These are phyloP conservation scores for Posidonia australis DNA, from an alignment of 106 monocot genomes.

Conservation along the genomic window DNA sequence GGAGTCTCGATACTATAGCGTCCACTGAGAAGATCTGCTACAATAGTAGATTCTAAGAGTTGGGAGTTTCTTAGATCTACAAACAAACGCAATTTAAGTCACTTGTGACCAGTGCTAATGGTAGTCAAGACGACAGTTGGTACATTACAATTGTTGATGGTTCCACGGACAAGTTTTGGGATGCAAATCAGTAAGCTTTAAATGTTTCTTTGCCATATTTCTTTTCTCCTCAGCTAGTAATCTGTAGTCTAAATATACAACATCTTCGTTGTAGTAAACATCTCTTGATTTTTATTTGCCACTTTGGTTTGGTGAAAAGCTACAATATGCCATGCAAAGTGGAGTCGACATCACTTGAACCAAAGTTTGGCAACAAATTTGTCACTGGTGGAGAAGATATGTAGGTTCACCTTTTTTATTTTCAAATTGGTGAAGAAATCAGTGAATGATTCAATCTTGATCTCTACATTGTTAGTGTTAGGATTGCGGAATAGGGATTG, in stretches of 20 bases:
- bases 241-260: too few relatives aligned
- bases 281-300: conserved; percentile 5
- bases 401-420: conserved; percentile 95
- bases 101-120: conserved; percentile 93
- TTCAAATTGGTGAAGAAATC: conserved; percentile 77
- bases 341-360: conserved; percentile 92
- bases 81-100: too few relatives aligned
- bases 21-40: too few relatives aligned
- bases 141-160: conserved; percentile 97
- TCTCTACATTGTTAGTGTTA: too few relatives aligned
- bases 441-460: conserved; percentile 23
- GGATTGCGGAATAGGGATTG: too few relatives aligned
- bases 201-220: neutral
- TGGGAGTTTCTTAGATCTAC: too few relatives aligned
- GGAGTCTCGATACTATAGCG: too few relatives aligned
- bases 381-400: conserved; percentile 95
- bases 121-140: conserved; percentile 85
- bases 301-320: conserved; percentile 85
- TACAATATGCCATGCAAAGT: conserved; percentile 85
- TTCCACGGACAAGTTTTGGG: conserved; percentile 94
- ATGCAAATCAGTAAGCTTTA: conserved; percentile 80
- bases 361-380: conserved; percentile 64
- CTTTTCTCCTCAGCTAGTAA: neutral
- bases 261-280: too few relatives aligned
- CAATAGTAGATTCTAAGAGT: too few relatives aligned